Evolutionary conservation across 345 rosid species (phyloP), one percentile per base, ranked within the genome.

Genomic region (Eutrema heterophyllum): DNA sequence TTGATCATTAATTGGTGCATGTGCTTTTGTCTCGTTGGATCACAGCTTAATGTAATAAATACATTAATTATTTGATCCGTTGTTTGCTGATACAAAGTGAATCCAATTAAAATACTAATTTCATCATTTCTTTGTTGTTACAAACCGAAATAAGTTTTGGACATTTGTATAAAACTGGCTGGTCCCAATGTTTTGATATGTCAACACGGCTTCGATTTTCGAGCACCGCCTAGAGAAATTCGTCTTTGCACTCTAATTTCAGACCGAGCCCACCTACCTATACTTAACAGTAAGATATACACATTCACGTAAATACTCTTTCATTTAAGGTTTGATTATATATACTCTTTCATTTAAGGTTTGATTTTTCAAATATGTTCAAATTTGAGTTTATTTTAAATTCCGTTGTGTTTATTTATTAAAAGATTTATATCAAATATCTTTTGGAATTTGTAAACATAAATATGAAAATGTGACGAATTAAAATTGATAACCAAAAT

Each of bases 191-290:
- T 67, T 6, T 66, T 30, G 72, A 21, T 58, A 30, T 50, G 61
- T 67, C 73, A 50, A 67, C 68, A 27, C 67, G 67, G 7, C 61
- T 74, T 74, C 68, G 73, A 67, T 12, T 49, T 74, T 74, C 73
- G 73, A 50, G 73, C 61, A 74, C 68, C 78, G 73, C 24, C 72
- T 57, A 2, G 40, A 48, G 55, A 24, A 38, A 45, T 21, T 43
- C 32, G 21, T 24, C 56, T 54, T 48, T 53, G 21, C n/a, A 53
- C 44, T 26, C 26, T 14, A 63, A 26, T n/a, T 41, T 60, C 24
- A 14, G 7, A 29, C 7, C 36, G 61, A 72, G 4, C 70, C 70
- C 24, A 72, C 54, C 67, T 49, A 62, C 33, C 33, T 38, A 52
- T 12, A 39, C 58, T 33, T 39, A 38, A 46, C 69, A 43, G 63